Percentiles rank a stretch among this genome's conserved stretches.
Conservation (phyloP, 768 basidiomycete species). For the Boletus fagicola region DNA sequence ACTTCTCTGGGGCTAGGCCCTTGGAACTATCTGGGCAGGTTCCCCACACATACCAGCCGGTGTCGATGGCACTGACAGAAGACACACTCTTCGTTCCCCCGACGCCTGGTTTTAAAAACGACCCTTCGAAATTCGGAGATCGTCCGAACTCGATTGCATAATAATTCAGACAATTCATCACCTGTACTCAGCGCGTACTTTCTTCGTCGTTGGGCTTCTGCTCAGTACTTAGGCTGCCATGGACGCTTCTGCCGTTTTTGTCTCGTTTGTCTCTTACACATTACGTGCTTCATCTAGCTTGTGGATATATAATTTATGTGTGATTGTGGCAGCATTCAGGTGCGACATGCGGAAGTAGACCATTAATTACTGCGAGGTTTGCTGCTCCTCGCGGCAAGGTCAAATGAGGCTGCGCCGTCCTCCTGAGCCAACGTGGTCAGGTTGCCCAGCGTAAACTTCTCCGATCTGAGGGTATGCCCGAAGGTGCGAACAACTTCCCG, state of each 20-base stretch:
- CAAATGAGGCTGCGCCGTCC: slow-evolving; percentile 31
- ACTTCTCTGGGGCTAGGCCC: slow-evolving; percentile 30
- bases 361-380: slow-evolving; percentile 26
- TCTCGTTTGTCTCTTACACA: not conserved
- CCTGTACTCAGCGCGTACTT: not conserved
- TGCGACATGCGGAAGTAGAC: slow-evolving; percentile 5
- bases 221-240: not conserved
- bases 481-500: slow-evolving; percentile 13
- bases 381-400: slow-evolving; percentile 29
- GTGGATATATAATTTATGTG: slow-evolving; percentile 2
- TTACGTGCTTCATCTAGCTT: slow-evolving; percentile 13
- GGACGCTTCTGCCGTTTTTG: slow-evolving; percentile 12
- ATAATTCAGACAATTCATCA: slow-evolving; percentile 20
- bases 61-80: slow-evolving; percentile 52
- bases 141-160: slow-evolving; percentile 46
- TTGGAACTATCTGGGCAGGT: slow-evolving; percentile 38
- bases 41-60: slow-evolving; percentile 65
- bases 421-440: slow-evolving; percentile 21
- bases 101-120: slow-evolving; percentile 53
- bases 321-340: not conserved
- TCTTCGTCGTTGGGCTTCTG: slow-evolving; percentile 4
- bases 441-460: slow-evolving; percentile 29
- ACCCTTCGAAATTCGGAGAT: slow-evolving; percentile 28
- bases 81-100: slow-evolving; percentile 54
- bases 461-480: slow-evolving; percentile 15